Percentiles rank a stretch among this genome's conserved stretches.
Evolutionary conservation across 2,329 filamentous ascomycete genomes (phyloP).

Genomic region (Sporothrix luriei): DNA sequence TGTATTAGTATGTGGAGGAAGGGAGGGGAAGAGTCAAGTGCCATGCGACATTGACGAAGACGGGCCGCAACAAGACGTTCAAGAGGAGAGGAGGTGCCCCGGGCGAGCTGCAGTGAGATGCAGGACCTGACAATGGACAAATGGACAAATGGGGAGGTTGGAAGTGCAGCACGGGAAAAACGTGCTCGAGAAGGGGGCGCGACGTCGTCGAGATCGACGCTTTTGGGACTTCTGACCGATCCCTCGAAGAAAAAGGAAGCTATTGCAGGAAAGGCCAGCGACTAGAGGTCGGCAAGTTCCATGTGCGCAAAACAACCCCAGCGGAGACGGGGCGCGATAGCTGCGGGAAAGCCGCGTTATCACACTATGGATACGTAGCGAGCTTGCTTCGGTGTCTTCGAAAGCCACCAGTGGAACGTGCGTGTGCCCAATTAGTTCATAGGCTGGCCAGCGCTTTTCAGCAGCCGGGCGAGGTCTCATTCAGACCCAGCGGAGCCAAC

Average conservation of each 20-base stretch:
- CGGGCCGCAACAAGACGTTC: neutral
- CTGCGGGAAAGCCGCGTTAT: constrained; percentile 3
- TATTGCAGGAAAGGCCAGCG: too few relatives aligned
- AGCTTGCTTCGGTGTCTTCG: neutral
- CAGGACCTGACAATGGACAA: too few relatives aligned
- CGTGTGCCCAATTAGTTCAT: neutral
- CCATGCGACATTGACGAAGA: constrained; percentile 5
- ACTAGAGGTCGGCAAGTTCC: neutral
- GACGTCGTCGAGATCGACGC: constrained; percentile 14
- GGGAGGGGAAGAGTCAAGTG: neutral
- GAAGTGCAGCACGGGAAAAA: neutral
- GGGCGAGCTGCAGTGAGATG: constrained; percentile 8
- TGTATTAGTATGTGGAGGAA: neutral
- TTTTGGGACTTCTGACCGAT: neutral
- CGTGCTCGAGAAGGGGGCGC: constrained; percentile 8
- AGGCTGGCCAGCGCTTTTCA: constrained; percentile 5
- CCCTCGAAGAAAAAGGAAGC: neutral
- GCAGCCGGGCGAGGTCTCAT: neutral
- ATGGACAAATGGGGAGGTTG: neutral
- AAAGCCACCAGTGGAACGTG: constrained; percentile 5
- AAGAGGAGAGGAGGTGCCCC: neutral
- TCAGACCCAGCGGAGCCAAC: neutral
- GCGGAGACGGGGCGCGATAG: constrained; percentile 14
- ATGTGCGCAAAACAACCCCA: neutral
- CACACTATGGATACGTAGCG: neutral